A percentile compares a stretch with the other conserved stretches of the same genome.
Conservation (phyloP, 192 early-diverging fungal species). For the Entomortierella beljakovae region DNA sequence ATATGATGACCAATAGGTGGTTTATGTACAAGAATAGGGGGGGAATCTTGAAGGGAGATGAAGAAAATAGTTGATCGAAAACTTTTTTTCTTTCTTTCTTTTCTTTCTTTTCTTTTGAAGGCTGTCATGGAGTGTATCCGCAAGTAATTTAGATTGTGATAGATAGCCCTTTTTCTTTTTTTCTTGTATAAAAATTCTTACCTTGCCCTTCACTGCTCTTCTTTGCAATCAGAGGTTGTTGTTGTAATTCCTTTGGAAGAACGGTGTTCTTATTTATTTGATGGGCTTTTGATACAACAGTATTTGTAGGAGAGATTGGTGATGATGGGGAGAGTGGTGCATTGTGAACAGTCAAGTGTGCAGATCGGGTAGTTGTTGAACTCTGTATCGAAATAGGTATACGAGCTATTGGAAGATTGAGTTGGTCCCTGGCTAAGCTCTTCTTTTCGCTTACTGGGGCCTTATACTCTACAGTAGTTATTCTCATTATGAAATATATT, state of each 20-base stretch:
- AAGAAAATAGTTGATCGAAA: neutral
- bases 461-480: neutral
- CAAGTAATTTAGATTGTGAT: too few species aligned
- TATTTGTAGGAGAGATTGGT: constrained; percentile 1
- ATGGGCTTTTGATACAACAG: neutral
- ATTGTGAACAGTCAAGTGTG: neutral
- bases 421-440: constrained; percentile 12
- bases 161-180: too few species aligned
- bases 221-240: neutral
- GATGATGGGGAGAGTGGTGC: neutral
- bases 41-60: neutral
- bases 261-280: neutral
- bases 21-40: constrained; percentile 5
- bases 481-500: constrained; percentile 8
- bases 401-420: constrained; percentile 30
- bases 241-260: neutral
- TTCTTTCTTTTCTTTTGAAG: neutral
- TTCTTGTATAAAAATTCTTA: neutral
- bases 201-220: neutral
- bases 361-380: neutral
- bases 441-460: constrained; percentile 5
- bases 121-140: too few species aligned
- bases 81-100: neutral
- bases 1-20: neutral
- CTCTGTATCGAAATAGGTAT: constrained; percentile 26